These are phyloP conservation scores for Lachancea thermotolerans DNA, from an alignment of 805 yeast species.

Conservation along the genomic window DNA sequence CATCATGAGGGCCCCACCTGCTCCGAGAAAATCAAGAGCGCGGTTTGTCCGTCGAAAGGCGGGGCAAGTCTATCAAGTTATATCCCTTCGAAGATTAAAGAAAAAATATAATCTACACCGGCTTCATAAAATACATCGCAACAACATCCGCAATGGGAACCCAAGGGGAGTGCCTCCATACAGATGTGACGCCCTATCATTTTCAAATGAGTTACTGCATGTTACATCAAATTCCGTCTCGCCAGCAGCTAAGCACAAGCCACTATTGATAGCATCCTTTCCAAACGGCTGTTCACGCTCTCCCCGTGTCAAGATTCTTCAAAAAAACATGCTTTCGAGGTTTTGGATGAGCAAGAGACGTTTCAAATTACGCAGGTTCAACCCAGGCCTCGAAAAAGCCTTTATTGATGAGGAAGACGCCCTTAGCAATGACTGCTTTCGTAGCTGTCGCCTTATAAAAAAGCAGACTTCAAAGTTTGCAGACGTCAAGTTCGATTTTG, in stretches of 20 bases:
- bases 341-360: conserved; percentile 22
- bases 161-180: not conserved
- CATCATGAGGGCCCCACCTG: conserved; percentile 31
- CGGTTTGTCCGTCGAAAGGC: conserved; percentile 13
- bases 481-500: conserved; percentile 26
- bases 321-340: conserved; percentile 19
- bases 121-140: conserved; percentile 11
- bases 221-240: conserved; percentile 5
- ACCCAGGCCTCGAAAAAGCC: conserved; percentile 11
- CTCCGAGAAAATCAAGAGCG: conserved; percentile 24
- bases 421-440: conserved; percentile 15
- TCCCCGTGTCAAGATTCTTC: conserved; percentile 22
- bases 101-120: conserved; percentile 24
- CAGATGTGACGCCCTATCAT: conserved; percentile 9
- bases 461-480: conserved; percentile 21
- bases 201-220: conserved; percentile 18
- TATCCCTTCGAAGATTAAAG: conserved; percentile 15
- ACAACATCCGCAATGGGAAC: not conserved
- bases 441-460: conserved; percentile 20
- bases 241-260: conserved; percentile 16
- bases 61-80: conserved; percentile 13
- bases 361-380: conserved; percentile 20
- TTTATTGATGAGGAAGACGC: not conserved
- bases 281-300: conserved; percentile 23
- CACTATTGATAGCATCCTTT: conserved; percentile 27